These are phyloP conservation scores for Infundibulicybe gibba DNA, from an alignment of 768 basidiomycete species.

Conservation along the genomic window DNA sequence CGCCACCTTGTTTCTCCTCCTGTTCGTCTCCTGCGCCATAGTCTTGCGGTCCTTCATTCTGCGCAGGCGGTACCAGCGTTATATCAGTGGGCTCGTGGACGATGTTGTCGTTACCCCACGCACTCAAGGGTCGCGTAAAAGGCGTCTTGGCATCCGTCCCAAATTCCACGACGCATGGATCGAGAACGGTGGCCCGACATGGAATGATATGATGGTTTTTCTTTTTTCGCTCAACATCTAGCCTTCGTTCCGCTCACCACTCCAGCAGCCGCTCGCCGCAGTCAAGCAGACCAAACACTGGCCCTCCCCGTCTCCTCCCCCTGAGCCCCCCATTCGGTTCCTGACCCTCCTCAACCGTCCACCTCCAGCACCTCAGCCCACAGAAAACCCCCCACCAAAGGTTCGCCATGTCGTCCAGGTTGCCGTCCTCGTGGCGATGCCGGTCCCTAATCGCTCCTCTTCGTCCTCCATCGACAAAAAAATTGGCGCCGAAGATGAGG, in stretches of 20 bases:
- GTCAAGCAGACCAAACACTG: no score
- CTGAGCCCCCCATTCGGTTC: not conserved
- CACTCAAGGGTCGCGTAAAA: slow-evolving; percentile 33
- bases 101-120: slow-evolving; percentile 43
- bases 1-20: slow-evolving; percentile 65
- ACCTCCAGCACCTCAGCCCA: not conserved
- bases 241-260: slow-evolving; percentile 2
- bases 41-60: slow-evolving; percentile 60
- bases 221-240: not conserved
- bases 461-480: slow-evolving; percentile 9
- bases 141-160: slow-evolving; percentile 44
- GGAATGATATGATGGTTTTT: slow-evolving; percentile 49
- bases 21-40: slow-evolving; percentile 61
- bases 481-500: slow-evolving; percentile 22
- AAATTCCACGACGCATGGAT: slow-evolving; percentile 47
- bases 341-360: not conserved
- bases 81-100: slow-evolving; percentile 48
- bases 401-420: slow-evolving; percentile 42
- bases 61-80: slow-evolving; percentile 53
- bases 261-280: slow-evolving; percentile 31
- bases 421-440: slow-evolving; percentile 58
- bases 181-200: slow-evolving; percentile 26
- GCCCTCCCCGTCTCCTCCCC: not conserved
- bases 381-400: slow-evolving; percentile 3
- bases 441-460: slow-evolving; percentile 27